Conservation (phyloP, 1,284 basidiomycete genomes). For the Flammula alnicola region DNA sequence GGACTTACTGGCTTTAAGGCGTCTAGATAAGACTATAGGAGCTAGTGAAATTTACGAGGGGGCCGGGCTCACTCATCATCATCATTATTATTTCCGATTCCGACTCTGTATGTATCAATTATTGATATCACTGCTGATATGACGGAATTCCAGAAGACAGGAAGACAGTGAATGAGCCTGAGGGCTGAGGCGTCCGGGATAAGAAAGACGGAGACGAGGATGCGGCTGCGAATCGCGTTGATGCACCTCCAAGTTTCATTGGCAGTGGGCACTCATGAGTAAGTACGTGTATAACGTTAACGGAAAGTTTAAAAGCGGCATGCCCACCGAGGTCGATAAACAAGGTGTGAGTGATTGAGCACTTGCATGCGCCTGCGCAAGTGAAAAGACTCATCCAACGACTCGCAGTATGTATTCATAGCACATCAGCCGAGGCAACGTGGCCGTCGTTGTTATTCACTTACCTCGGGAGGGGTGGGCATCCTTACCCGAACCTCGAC, state of each 20-base stretch:
- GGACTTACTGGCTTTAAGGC: neutral
- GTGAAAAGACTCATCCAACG: neutral
- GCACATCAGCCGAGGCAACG: no score
- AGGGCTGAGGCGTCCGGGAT: neutral
- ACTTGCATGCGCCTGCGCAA: neutral
- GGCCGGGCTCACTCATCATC: no score
- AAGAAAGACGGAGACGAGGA: neutral
- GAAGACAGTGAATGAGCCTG: neutral
- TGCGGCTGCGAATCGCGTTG: neutral
- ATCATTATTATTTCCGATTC: neutral
- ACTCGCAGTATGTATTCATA: constrained; percentile 4
- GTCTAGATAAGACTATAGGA: constrained; percentile 1
- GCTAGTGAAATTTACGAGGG: neutral
- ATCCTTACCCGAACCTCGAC: no score
- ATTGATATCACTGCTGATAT: neutral
- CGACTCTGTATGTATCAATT: neutral
- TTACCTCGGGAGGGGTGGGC: no score
- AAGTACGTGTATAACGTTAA: neutral
- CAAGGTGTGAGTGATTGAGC: neutral
- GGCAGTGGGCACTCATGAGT: no score
- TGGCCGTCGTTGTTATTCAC: no score
- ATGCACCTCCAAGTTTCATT: neutral
- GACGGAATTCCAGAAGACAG: neutral
- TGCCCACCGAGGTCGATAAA: constrained; percentile 12
- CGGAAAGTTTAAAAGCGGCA: neutral